Evolutionary conservation across 1,284 basidiomycete genomes (phyloP), one percentile per base, ranked within the genome.

Genomic region (Ceratobasidium sp.): DNA sequence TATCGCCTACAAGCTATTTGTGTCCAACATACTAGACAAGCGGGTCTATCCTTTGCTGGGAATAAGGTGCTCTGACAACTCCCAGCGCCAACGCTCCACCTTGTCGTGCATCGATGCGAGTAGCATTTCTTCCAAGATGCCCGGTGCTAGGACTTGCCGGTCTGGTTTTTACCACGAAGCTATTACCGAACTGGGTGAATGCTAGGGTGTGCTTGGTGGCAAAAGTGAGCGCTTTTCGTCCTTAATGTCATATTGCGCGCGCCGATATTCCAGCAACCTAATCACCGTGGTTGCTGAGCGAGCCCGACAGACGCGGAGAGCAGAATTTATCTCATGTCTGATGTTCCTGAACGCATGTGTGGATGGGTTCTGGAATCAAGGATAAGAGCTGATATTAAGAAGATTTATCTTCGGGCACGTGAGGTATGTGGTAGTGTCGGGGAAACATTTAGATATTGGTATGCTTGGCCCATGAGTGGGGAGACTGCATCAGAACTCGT

Each of bases 351-450:
- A 1, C 17, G 43, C 57, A 62, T 62, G 57, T 45, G 56, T 3
- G 27, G 56, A 20, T 27, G 43, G 25, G 57, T 49, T 62, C 57
- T 49, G 15, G 56, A 38, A 58, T 58, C 56, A 58, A 45, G 54
- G 45, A 43, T 42, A n/a, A 22, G 54, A 34, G 54, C 29, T 56
- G 17, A 60, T 45, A 55, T 55, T 60, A 38, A 17, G 56, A 60
- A 32, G 42, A 47, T 43, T 5, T 47, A 47, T 22, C 3, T 42
- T 10, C 38, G 20, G n/a, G 40, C 56, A 62, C 31, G 43, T 62
- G 42, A 62, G 57, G n/a, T 49, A 25, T 49, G 45, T 49, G 20
- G 10, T 40, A 12, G 12, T 8, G 56, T 35, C 43, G 43, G 57
- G 15, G 32, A 49, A 62, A 34, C 35, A 22, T 12, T 20, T 22